These are phyloP conservation scores for Colletotrichum costaricense DNA, from an alignment of 2,329 filamentous ascomycete genomes.

Conservation along the genomic window DNA sequence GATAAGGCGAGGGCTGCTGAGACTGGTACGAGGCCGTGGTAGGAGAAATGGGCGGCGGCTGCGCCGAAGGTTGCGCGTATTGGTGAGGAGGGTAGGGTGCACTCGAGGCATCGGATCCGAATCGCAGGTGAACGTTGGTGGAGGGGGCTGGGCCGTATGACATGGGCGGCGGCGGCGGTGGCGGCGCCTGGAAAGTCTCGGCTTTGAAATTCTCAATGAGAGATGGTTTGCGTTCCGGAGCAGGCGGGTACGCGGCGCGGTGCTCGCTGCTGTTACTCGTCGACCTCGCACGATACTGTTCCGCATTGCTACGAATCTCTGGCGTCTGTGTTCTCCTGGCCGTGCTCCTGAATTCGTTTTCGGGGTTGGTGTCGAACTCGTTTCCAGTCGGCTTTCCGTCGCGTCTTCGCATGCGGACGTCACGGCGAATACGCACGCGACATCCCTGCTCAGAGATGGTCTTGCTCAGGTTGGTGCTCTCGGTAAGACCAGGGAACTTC, in stretches of 20 bases:
- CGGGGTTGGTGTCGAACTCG: constrained; percentile 70
- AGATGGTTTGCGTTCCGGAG: constrained; percentile 58
- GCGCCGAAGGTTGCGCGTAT: constrained; percentile 42
- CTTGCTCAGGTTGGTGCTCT: constrained; percentile 89
- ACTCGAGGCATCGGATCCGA: constrained; percentile 48
- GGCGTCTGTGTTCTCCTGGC: constrained; percentile 43
- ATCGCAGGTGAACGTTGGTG: constrained; percentile 46
- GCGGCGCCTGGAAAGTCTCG: constrained; percentile 55
- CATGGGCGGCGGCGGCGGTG: constrained; percentile 44
- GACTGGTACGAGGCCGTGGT: constrained; percentile 46
- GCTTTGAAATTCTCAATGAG: constrained; percentile 49
- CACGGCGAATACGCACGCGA: constrained; percentile 92
- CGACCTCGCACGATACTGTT: constrained; percentile 63
- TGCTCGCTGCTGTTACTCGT: constrained; percentile 69
- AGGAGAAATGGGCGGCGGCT: constrained; percentile 48
- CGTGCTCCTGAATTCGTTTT: constrained; percentile 61
- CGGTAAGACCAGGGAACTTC: constrained; percentile 94
- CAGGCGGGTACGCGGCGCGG: constrained; percentile 51
- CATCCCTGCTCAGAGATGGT: constrained; percentile 97
- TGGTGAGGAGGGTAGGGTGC: constrained; percentile 51
- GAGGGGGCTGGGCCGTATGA: constrained; percentile 44
- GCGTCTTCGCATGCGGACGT: constrained; percentile 90
- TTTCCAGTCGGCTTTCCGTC: constrained; percentile 72
- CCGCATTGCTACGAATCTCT: constrained; percentile 33
- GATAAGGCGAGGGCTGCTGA: constrained; percentile 54